Conservation (phyloP, 2,329 filamentous ascomycete species). For the Sporothrix curviconia region DNA sequence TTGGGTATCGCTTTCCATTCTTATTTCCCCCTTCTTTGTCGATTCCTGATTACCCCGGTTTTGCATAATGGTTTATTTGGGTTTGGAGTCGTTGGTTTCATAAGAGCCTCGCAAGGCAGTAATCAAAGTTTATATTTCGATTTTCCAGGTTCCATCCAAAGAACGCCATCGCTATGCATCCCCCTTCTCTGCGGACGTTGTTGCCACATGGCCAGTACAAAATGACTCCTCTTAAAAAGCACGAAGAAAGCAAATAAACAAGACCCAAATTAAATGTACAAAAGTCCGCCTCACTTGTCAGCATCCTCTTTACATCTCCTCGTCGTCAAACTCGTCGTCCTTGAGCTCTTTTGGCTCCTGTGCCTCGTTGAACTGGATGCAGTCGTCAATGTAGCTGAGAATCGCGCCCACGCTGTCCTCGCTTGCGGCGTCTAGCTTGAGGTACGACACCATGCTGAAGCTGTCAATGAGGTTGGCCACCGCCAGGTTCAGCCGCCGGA, state of each 20-base stretch:
- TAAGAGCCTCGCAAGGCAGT: slow-evolving; percentile 4
- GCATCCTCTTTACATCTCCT: slow-evolving; percentile 16
- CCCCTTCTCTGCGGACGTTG: not conserved
- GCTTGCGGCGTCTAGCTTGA: slow-evolving; percentile 81
- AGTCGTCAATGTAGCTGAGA: slow-evolving; percentile 88
- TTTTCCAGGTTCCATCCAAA: not conserved
- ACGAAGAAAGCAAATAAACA: slow-evolving; percentile 16
- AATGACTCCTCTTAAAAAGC: not conserved
- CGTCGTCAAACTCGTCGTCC: slow-evolving; percentile 51
- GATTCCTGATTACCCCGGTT: too few relatives aligned
- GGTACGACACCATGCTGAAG: slow-evolving; percentile 95
- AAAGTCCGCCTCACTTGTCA: not conserved
- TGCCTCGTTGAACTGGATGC: slow-evolving; percentile 86
- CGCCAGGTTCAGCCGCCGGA: slow-evolving; percentile 75
- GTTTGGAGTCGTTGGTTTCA: not conserved
- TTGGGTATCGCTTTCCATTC: not conserved
- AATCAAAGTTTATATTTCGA: not conserved
- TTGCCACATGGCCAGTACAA: too few relatives aligned
- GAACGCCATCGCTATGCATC: slow-evolving; percentile 42
- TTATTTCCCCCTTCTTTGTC: not conserved
- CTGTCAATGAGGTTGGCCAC: slow-evolving; percentile 90
- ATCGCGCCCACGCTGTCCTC: slow-evolving; percentile 84
- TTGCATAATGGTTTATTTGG: not conserved
- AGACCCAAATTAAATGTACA: not conserved
- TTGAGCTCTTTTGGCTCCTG: slow-evolving; percentile 82